These are phyloP conservation scores for Auriscalpium microsporum DNA, from an alignment of 768 basidiomycete species.

Conservation along the genomic window DNA sequence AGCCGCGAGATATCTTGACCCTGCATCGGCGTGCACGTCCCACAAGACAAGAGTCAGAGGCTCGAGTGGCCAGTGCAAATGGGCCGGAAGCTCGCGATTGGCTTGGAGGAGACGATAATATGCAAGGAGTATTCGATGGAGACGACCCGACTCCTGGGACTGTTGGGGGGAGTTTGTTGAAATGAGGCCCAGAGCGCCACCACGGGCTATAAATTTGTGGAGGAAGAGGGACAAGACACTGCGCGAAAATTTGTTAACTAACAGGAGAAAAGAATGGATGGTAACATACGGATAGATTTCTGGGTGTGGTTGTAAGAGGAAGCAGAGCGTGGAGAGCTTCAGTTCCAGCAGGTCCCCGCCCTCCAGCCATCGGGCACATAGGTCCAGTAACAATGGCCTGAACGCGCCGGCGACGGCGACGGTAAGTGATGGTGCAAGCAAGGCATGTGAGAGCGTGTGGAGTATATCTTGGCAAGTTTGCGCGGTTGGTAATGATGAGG, in stretches of 20 bases:
- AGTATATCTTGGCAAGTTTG: conserved; percentile 6
- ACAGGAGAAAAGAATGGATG: conserved; percentile 1
- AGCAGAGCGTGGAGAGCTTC: conserved; percentile 49
- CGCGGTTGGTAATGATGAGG: background rate
- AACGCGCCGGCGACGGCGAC: conserved; percentile 54
- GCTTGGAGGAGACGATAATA: conserved; percentile 75
- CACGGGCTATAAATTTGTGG: conserved; percentile 30
- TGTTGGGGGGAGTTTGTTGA: conserved; percentile 21
- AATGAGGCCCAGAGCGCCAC: conserved; percentile 47
- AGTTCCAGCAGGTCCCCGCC: conserved; percentile 38
- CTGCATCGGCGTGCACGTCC: conserved; percentile 52
- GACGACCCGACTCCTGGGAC: conserved; percentile 32
- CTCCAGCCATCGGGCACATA: conserved; percentile 79
- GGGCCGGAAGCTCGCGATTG: conserved; percentile 57
- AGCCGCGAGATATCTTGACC: conserved; percentile 62
- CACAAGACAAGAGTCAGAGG: conserved; percentile 36
- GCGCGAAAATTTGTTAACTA: conserved; percentile 9
- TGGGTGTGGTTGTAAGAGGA: conserved; percentile 58
- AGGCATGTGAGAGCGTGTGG: conserved; percentile 44
- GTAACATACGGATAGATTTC: conserved; percentile 61
- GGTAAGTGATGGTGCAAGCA: conserved; percentile 57
- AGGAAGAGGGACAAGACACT: conserved; percentile 54
- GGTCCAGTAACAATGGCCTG: conserved; percentile 69
- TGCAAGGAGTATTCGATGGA: conserved; percentile 66
- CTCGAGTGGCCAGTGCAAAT: conserved; percentile 50